These are phyloP conservation scores for Aspergillus biplanus DNA, from an alignment of 495 filamentous ascomycete genomes.

Conservation along the genomic window DNA sequence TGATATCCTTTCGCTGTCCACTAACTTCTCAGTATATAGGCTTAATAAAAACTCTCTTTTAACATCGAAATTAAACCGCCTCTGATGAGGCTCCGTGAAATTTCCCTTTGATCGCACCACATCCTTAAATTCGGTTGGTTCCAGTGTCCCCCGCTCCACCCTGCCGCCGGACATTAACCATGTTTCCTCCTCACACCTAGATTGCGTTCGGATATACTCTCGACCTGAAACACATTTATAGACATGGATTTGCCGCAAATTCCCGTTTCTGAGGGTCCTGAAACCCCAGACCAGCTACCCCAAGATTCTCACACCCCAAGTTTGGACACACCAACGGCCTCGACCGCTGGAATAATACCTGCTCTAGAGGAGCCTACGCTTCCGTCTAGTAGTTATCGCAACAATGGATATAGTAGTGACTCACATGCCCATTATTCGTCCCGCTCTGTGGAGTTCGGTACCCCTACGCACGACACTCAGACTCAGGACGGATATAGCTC, in stretches of 20 bases:
- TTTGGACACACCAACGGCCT: constrained; percentile 26
- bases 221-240: background rate
- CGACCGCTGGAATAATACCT: constrained; percentile 36
- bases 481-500: constrained; percentile 46
- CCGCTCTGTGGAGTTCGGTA: constrained; percentile 48
- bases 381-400: constrained; percentile 31
- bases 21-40: constrained; percentile 8
- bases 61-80: constrained; percentile 7
- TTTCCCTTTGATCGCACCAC: constrained; percentile 19
- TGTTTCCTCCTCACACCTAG: constrained; percentile 22
- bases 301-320: constrained; percentile 29
- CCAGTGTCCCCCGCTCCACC: constrained; percentile 24
- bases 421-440: constrained; percentile 49
- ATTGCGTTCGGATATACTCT: constrained; percentile 6
- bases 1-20: background rate
- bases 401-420: constrained; percentile 50
- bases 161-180: constrained; percentile 17
- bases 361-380: constrained; percentile 38
- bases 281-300: constrained; percentile 27
- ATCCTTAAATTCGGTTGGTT: constrained; percentile 24
- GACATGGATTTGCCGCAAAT: constrained; percentile 38
- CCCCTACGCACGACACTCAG: constrained; percentile 45
- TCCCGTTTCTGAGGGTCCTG: constrained; percentile 28
- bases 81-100: constrained; percentile 15
- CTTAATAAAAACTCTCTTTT: constrained; percentile 6